Evolutionary conservation across 768 basidiomycete species (phyloP).

Genomic region (Cyclocybe aegerita): DNA sequence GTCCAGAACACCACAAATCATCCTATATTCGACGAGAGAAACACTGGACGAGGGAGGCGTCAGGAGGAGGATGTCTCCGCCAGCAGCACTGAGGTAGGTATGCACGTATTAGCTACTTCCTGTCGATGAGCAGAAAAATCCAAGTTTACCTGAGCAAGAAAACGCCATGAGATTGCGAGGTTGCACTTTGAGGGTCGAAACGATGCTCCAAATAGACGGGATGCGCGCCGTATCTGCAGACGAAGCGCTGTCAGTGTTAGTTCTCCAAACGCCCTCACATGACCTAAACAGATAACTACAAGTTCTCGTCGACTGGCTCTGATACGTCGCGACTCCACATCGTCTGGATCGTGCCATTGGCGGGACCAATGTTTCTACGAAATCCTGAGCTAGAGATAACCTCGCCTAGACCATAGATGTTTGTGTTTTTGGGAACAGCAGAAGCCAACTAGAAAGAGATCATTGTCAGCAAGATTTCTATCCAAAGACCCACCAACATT

Average conservation of each 20-base stretch:
- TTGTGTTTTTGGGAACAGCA: slow-evolving; percentile 61
- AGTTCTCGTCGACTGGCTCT: slow-evolving; percentile 66
- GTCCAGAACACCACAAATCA: slow-evolving; percentile 74
- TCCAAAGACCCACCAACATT: slow-evolving; percentile 15
- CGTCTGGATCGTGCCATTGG: slow-evolving; percentile 64
- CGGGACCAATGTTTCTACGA: slow-evolving; percentile 54
- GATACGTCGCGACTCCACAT: slow-evolving; percentile 64
- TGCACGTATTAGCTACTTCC: neutral
- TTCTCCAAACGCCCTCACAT: slow-evolving; percentile 12
- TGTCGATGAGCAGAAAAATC: neutral
- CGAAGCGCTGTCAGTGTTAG: neutral
- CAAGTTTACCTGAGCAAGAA: slow-evolving; percentile 61
- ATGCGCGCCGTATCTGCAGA: slow-evolving; percentile 65
- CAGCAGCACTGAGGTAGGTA: slow-evolving; percentile 48
- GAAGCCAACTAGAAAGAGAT: slow-evolving; percentile 49
- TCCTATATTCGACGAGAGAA: slow-evolving; percentile 70
- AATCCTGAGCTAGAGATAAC: slow-evolving; percentile 69
- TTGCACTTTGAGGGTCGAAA: slow-evolving; percentile 48
- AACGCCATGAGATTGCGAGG: slow-evolving; percentile 70
- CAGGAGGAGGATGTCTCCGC: slow-evolving; percentile 67
- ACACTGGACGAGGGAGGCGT: slow-evolving; percentile 53
- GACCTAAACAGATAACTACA: slow-evolving; percentile 38
- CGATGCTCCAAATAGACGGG: slow-evolving; percentile 75
- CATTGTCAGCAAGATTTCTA: neutral
- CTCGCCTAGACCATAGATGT: slow-evolving; percentile 81